Evolutionary conservation across 2,329 filamentous ascomycete genomes (phyloP), one percentile per base, ranked within the genome.

Genomic region (Fonsecaea multimorphosa): DNA sequence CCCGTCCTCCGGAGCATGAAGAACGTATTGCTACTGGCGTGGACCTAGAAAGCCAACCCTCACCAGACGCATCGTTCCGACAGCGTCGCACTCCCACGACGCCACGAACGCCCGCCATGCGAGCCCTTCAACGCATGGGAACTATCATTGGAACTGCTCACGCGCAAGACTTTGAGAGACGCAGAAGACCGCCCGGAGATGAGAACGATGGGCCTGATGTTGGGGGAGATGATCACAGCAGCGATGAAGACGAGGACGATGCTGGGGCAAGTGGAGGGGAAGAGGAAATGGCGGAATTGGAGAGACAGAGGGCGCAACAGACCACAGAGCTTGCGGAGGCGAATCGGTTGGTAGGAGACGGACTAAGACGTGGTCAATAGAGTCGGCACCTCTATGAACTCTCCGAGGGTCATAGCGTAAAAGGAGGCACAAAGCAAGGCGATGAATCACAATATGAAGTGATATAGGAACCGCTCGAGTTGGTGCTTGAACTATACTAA

Each of bases 161-260:
- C 76, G 90, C 87, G 67, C 90, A 96, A 76, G 94, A 98, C 78
- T 98, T 97, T 76, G 91, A 96, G 78, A 90, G 95, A 80, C 91
- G 87, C 76, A 85, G 87, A 68, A 84, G 81, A 31, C 82, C 83
- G 2, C 12, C 58, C 6, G 59, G 49, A 9, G 52, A 54, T 0
- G 81, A 82, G 38, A 74, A 80, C 12, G 75, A 81, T 14, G 73
- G 74, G 7, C n/a, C 32, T 9, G 58, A 62, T 2, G 76, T 74
- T 8, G 76, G 76, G 19, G 74, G 29, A 31, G 19, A 40, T 24
- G 29, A 36, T 3, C 58, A 19, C n/a, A 31, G 32, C 22, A 52
- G 58, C 22, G 58, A 52, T 24, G 46, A 58, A 16, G 63, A 65
- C 11, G 63, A 64, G 1, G 63, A 65, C 31, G 58, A 61, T 6